These are phyloP conservation scores for Mycena capillaripes DNA, from an alignment of 768 basidiomycete species.

Conservation along the genomic window DNA sequence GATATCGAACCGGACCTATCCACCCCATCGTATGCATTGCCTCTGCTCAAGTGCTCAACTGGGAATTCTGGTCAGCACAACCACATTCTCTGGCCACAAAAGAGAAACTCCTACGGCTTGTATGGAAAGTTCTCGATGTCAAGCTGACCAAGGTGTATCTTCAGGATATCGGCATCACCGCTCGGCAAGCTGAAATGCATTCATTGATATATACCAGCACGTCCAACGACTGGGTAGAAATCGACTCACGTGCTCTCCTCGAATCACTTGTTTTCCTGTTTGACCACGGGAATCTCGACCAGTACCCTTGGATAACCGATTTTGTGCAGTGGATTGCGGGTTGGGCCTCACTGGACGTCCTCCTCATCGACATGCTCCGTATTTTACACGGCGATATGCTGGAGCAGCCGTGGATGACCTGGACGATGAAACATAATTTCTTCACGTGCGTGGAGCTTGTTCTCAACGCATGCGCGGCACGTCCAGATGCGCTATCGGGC, in stretches of 20 bases:
- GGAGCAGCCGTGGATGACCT: slow-evolving; percentile 16
- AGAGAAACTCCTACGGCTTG: neutral
- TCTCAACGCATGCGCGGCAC: too few relatives aligned
- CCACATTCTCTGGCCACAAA: neutral
- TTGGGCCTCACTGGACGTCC: slow-evolving; percentile 7
- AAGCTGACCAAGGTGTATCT: slow-evolving; percentile 20
- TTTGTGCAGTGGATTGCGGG: slow-evolving; percentile 7
- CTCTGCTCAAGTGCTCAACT: too few relatives aligned
- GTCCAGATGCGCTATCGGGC: neutral
- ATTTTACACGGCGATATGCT: slow-evolving; percentile 8
- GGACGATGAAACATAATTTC: slow-evolving; percentile 22
- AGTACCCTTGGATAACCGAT: too few relatives aligned
- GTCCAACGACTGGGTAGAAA: slow-evolving; percentile 3
- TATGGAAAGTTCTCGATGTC: slow-evolving; percentile 8
- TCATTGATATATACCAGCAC: neutral
- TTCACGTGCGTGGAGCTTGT: slow-evolving; percentile 9
- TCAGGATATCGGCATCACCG: neutral
- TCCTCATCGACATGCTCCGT: neutral
- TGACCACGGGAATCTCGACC: too few relatives aligned
- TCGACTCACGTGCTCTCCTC: neutral
- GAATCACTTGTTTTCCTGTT: slow-evolving; percentile 3
- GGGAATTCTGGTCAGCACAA: too few relatives aligned
- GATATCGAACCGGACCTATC: neutral
- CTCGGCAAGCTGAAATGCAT: neutral
- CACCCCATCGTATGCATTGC: neutral